Percentiles rank a stretch among this genome's conserved stretches.
Conservation (phyloP, 1,284 basidiomycete species). For the Cryptococcus sp. region DNA sequence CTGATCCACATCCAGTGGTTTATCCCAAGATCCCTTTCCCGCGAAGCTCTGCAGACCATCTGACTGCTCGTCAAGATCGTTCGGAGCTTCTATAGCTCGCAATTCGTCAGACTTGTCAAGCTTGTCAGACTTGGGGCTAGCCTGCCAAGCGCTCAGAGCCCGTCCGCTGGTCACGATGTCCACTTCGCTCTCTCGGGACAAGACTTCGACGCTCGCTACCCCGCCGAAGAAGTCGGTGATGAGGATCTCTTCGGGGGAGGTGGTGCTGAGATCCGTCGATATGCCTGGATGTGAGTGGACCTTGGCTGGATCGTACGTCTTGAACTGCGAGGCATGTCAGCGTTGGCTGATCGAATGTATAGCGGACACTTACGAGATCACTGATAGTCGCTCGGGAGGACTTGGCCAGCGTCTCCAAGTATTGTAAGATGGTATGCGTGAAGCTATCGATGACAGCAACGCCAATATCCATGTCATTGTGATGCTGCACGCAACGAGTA, state of each 20-base stretch:
- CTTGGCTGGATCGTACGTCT: slow-evolving; percentile 69
- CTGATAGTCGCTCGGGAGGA: slow-evolving; percentile 77
- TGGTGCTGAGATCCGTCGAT: slow-evolving; percentile 74
- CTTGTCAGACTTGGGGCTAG: no score
- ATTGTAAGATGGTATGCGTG: slow-evolving; percentile 88
- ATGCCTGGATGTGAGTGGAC: slow-evolving; percentile 87
- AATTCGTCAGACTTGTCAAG: no score
- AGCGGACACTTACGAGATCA: slow-evolving; percentile 67
- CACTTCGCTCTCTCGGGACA: slow-evolving; percentile 10
- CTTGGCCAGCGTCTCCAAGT: slow-evolving; percentile 90
- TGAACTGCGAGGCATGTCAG: slow-evolving; percentile 61
- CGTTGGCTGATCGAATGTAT: not conserved
- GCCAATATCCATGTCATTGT: slow-evolving; percentile 89
- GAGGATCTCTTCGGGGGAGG: slow-evolving; percentile 64
- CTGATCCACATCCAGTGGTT: slow-evolving; percentile 1
- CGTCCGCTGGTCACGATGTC: not conserved
- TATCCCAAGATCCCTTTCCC: not conserved
- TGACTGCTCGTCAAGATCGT: not conserved
- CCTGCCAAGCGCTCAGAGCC: no score
- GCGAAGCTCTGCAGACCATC: no score
- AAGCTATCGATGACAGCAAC: slow-evolving; percentile 94
- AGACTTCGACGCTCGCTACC: slow-evolving; percentile 75
- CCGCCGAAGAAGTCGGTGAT: slow-evolving; percentile 97
- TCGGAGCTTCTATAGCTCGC: not conserved
- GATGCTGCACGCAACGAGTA: slow-evolving; percentile 62